Evolutionary conservation across 176 grass and related monocot genomes (phyloP).

Genomic region (Oryza rufipogon): DNA sequence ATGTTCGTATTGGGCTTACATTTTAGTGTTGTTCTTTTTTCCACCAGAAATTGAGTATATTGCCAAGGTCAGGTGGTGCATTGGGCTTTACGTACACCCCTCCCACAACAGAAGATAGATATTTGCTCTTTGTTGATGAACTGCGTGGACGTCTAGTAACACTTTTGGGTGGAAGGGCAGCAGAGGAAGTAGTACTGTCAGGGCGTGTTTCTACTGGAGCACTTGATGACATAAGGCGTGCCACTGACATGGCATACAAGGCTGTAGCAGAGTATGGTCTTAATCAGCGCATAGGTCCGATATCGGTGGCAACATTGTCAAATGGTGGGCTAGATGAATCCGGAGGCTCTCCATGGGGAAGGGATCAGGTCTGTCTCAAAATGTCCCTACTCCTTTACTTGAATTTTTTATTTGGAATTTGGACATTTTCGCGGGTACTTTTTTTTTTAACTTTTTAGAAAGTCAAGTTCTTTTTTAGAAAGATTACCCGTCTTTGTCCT

Average conservation of each 20-base stretch:
- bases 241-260: constrained; percentile 99
- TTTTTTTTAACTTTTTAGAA: too few relatives aligned
- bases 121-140: constrained; percentile 97
- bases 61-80: constrained; percentile 96
- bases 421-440: too few relatives aligned
- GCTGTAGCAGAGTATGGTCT: constrained; percentile 98
- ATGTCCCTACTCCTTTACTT: not conserved
- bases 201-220: constrained; percentile 95
- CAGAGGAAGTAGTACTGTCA: constrained; percentile 81
- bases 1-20: constrained; percentile 14
- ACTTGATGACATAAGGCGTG: constrained; percentile 95
- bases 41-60: constrained; percentile 91
- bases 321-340: constrained; percentile 92
- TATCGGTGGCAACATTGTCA: constrained; percentile 87
- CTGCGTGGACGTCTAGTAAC: constrained; percentile 91
- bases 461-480: too few relatives aligned
- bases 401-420: too few relatives aligned
- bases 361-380: constrained; percentile 78
- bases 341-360: constrained; percentile 79
- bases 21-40: constrained; percentile 21
- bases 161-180: constrained; percentile 90
- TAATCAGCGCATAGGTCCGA: constrained; percentile 79
- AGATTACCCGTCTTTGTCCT: too few relatives aligned
- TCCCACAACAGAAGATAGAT: constrained; percentile 90
- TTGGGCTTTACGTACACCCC: constrained; percentile 91